Percentiles rank a stretch among this genome's conserved stretches.
These are phyloP conservation scores for Crotalaria pallida DNA, from an alignment of 306 rosid genomes.

Conservation along the genomic window DNA sequence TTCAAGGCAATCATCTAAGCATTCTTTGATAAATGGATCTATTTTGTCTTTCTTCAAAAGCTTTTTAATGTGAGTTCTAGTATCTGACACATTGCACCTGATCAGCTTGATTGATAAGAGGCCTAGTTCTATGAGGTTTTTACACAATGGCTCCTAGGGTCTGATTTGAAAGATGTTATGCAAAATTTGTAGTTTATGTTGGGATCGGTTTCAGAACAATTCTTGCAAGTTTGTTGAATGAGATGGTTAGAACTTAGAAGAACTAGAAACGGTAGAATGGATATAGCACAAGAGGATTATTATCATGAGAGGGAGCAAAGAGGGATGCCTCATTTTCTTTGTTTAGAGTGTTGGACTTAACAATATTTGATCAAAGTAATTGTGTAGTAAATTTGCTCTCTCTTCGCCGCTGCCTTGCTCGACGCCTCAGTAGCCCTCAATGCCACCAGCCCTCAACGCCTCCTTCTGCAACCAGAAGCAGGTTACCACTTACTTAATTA, in stretches of 20 bases:
- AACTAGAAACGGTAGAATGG: conserved; percentile 5
- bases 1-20: conserved; percentile 55
- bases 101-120: conserved; percentile 39
- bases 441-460: too few relatives aligned
- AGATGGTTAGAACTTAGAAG: conserved; percentile 28
- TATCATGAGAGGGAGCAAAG: too few relatives aligned
- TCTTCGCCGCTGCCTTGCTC: too few relatives aligned
- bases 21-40: conserved; percentile 21
- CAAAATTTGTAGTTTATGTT: too few relatives aligned
- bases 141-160: conserved; percentile 1
- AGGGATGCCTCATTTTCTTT: too few relatives aligned
- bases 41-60: conserved; percentile 32
- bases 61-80: conserved; percentile 29
- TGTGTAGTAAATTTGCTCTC: too few relatives aligned
- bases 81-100: conserved; percentile 38
- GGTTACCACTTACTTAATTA: too few relatives aligned
- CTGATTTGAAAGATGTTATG: conserved; percentile 44
- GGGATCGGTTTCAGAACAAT: conserved; percentile 33
- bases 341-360: too few relatives aligned
- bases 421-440: too few relatives aligned
- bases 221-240: conserved; percentile 53
- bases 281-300: too few relatives aligned
- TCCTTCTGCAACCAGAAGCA: too few relatives aligned
- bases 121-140: conserved; percentile 45
- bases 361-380: too few relatives aligned